phyloP scores from a whole-genome alignment of 2,329 filamentous ascomycete species.

The Zymoseptoria brevis region DNA sequence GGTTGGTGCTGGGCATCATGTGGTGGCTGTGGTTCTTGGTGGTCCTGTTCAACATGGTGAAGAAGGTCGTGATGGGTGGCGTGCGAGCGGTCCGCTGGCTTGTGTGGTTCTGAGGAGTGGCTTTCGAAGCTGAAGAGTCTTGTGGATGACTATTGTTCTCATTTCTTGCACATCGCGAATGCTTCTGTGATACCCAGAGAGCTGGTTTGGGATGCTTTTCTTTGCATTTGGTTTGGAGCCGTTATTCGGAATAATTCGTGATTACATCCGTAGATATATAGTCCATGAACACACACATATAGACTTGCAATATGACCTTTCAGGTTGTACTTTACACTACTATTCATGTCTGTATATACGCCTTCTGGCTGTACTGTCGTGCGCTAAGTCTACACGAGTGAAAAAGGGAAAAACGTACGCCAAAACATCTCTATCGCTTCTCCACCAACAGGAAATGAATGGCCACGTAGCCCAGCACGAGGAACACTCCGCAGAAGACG shows the following conservation, averaged over 20 bases:
- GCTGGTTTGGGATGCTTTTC: not conserved
- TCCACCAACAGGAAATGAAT: slow-evolving; percentile 94
- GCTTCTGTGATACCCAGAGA: not conserved
- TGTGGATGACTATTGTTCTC: not conserved
- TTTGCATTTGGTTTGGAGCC: not conserved
- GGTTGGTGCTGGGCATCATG: slow-evolving; percentile 79
- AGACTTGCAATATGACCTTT: not conserved
- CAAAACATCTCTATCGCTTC: slow-evolving; percentile 55
- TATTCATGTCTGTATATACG: not conserved
- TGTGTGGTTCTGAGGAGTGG: slow-evolving; percentile 58
- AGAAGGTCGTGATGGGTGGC: slow-evolving; percentile 54
- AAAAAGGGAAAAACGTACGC: not conserved
- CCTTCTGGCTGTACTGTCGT: not conserved
- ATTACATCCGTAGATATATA: not conserved
- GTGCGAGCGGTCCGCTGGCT: slow-evolving; percentile 65
- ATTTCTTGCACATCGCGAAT: not conserved
- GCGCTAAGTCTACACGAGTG: not conserved
- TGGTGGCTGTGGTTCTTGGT: slow-evolving; percentile 93
- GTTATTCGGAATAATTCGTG: too few species aligned
- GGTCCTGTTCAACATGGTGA: slow-evolving; percentile 60
- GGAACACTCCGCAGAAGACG: slow-evolving; percentile 73
- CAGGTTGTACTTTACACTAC: not conserved
- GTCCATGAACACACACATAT: not conserved
- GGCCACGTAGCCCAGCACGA: slow-evolving; percentile 78
- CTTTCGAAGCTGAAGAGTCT: not conserved